Base-by-base conservation (phyloP, 2,329 filamentous ascomycete species). In the Talaromyces islandicus region DNA sequence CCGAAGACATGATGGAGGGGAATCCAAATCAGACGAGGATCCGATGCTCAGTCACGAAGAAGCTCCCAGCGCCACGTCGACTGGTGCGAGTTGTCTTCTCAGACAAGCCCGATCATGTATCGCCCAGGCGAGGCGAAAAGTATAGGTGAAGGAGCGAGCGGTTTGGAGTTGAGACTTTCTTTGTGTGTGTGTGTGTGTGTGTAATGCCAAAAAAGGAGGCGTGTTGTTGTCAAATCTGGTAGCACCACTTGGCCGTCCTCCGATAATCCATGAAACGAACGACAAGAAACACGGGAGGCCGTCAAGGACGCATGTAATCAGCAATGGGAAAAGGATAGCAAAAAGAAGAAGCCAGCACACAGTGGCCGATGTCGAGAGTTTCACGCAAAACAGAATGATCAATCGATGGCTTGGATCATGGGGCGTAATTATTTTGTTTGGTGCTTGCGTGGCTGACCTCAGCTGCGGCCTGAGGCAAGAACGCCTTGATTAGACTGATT, bases 1-100 rank as follows among this genome's bases (percentile, higher is more conserved):
- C 71, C n/a, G 69, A 68, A 51, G 72, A 69, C 73, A 76, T 76
- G 54, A 54, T 64, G 60, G 11, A 24, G 10, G 17, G 7, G 27
- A 14, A 14, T 41, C 24, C 17, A 55, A n/a, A 24, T 24, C 19
- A 17, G n/a, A 14, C 29, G 30, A 2, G 11, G 25, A 6, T 29
- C 12, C 24, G 21, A 6, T 27, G 48, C 48, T 46, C 43, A 24
- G 19, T 10, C 11, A 24, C 41, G 41, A 17, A 21, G n/a, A 43
- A 10, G 41, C n/a, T n/a, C n/a, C 43, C 25, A 27, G 43, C 43
- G 10, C 43, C n/a, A 46, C 43, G 43, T 46, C 43, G 21, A 46
- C 43, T 46, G 43, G 43, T 21, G 43, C 43, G n/a, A 46, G 21
- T 14, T 46, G 43, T 46, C 43, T 21, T 24, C 10, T 46, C 43